Evolutionary conservation across 352 stramenopile species (phyloP).

Genomic region (Pythium apleroticum): DNA sequence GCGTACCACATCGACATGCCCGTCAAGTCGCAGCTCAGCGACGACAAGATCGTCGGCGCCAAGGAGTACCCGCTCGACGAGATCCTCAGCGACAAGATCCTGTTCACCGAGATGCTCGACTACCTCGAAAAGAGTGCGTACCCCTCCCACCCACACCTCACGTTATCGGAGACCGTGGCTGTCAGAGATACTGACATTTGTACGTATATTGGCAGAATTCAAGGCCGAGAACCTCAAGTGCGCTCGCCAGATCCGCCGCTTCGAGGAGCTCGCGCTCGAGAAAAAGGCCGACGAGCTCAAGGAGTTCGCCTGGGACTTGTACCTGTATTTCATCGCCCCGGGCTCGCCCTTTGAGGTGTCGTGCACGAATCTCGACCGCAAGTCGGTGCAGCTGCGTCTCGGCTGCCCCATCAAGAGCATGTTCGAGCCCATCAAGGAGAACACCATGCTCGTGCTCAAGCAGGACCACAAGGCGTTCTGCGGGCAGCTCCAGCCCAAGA

Average conservation of each 20-base stretch:
- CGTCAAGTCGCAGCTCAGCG: constrained; percentile 47
- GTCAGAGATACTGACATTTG: no score
- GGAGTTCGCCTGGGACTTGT: constrained; percentile 77
- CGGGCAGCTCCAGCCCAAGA: constrained; percentile 66
- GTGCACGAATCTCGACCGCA: constrained; percentile 80
- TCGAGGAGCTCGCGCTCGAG: constrained; percentile 71
- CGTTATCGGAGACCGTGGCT: not conserved
- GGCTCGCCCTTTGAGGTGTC: constrained; percentile 77
- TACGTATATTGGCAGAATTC: constrained; percentile 63
- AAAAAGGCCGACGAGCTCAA: constrained; percentile 77
- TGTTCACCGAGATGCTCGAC: constrained; percentile 83
- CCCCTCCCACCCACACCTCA: no score
- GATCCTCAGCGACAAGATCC: constrained; percentile 77
- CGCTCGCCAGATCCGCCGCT: constrained; percentile 72
- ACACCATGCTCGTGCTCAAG: constrained; percentile 82
- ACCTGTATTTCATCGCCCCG: constrained; percentile 81
- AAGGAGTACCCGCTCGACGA: constrained; percentile 78
- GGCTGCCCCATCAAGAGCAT: constrained; percentile 77
- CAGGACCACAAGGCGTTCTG: constrained; percentile 85
- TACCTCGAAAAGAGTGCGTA: constrained; percentile 83
- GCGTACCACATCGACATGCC: constrained; percentile 71
- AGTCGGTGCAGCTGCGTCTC: constrained; percentile 79
- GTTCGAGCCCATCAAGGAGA: constrained; percentile 87
- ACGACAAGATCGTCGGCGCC: constrained; percentile 49
- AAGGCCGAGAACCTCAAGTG: constrained; percentile 87